phyloP scores from a whole-genome alignment of 805 yeast genomes.

The Yamadazyma sp. region DNA sequence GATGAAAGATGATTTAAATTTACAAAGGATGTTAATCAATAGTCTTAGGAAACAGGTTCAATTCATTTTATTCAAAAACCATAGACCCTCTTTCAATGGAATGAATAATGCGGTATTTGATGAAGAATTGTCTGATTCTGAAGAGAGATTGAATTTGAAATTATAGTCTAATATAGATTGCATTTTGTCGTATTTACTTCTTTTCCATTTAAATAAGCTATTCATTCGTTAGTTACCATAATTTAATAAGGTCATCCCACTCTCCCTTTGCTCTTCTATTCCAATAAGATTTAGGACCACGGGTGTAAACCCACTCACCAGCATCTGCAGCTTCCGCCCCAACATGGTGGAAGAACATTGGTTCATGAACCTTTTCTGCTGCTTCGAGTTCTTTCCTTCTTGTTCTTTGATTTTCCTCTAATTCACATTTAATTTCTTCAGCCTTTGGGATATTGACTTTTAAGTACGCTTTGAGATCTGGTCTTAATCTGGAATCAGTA shows the following conservation, averaged over 20 bases:
- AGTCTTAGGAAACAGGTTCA: constrained; percentile 51
- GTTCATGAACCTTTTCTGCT: constrained; percentile 43
- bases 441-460: constrained; percentile 68
- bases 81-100: constrained; percentile 20
- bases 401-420: constrained; percentile 80
- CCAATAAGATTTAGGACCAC: constrained; percentile 75
- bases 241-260: constrained; percentile 53
- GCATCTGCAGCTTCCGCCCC: constrained; percentile 30
- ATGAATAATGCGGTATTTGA: constrained; percentile 8
- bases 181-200: too few relatives aligned
- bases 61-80: constrained; percentile 42
- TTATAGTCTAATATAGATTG: too few relatives aligned
- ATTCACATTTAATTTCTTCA: constrained; percentile 59
- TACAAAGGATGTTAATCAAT: constrained; percentile 42
- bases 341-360: constrained; percentile 59
- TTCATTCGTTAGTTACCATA: constrained; percentile 47
- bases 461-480: constrained; percentile 77
- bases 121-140: constrained; percentile 29
- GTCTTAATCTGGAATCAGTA: constrained; percentile 86
- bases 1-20: constrained; percentile 46
- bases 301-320: constrained; percentile 52
- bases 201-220: not conserved
- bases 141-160: constrained; percentile 34
- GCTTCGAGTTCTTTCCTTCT: constrained; percentile 62
- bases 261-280: constrained; percentile 60